Evolutionary conservation across 345 rosid species (phyloP).

Genomic region (Pelargonium nanum): DNA sequence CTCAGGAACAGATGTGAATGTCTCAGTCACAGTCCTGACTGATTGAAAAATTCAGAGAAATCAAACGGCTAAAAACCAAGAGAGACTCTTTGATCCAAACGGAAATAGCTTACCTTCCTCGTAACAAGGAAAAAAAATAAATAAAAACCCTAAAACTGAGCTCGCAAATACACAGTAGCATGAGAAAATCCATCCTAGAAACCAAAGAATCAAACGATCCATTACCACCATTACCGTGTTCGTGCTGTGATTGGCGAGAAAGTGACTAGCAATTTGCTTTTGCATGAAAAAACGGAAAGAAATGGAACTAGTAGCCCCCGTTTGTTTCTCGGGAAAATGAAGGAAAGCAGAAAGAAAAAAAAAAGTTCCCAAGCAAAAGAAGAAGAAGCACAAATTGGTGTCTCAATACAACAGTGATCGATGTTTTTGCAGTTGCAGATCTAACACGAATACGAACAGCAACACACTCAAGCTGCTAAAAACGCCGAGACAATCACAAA

Average conservation of each 20-base stretch:
- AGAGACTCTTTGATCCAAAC: background rate
- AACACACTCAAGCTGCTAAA: slow-evolving; percentile 34
- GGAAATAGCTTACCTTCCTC: background rate
- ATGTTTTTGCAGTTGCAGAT: slow-evolving; percentile 46
- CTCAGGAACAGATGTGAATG: background rate
- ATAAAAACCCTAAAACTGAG: background rate
- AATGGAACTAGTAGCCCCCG: background rate
- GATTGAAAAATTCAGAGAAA: background rate
- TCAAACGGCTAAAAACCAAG: background rate
- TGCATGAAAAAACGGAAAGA: background rate
- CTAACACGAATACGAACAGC: slow-evolving; percentile 29
- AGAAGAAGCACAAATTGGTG: slow-evolving; percentile 3
- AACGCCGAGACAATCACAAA: slow-evolving; percentile 63
- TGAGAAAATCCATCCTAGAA: background rate
- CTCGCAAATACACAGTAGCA: background rate
- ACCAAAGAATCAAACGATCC: background rate
- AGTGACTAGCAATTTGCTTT: no score
- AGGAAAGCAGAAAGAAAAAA: background rate
- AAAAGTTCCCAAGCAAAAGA: background rate
- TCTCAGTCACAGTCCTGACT: background rate
- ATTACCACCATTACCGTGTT: no score
- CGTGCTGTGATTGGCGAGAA: no score
- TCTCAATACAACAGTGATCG: slow-evolving; percentile 25
- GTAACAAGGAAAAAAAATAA: background rate
- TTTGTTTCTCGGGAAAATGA: background rate